Conservation (phyloP, 2,329 filamentous ascomycete genomes). For the Colletotrichum liriopes region DNA sequence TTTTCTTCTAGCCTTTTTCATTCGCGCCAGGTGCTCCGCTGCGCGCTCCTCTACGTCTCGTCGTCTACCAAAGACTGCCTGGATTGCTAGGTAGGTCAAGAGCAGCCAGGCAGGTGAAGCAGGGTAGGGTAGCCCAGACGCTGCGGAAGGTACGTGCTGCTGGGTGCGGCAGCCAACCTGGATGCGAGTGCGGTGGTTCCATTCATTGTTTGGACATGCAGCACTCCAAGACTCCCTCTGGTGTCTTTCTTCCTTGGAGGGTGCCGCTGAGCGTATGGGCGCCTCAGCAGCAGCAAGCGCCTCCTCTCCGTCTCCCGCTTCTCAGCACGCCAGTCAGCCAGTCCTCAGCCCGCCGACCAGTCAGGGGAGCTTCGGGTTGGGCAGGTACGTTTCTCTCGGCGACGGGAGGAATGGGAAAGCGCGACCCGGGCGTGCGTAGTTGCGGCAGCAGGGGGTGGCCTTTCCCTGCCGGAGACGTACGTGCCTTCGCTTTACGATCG, state of each 20-base stretch:
- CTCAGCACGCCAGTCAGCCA: conserved; percentile 16
- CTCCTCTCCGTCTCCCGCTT: conserved; percentile 26
- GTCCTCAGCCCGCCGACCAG: conserved; percentile 7
- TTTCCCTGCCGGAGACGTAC: not conserved
- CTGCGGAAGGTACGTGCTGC: not conserved
- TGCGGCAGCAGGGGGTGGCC: conserved; percentile 18
- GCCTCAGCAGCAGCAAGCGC: conserved; percentile 31
- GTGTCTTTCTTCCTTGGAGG: not conserved
- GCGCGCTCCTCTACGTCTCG: conserved; percentile 4
- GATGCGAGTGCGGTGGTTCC: conserved; percentile 1
- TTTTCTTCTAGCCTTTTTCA: not conserved
- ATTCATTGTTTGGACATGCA: not conserved
- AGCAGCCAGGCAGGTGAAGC: not conserved
- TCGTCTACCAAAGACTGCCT: not conserved
- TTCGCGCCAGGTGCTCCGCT: conserved; percentile 2
- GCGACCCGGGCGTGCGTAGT: conserved; percentile 27
- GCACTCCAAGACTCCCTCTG: not conserved
- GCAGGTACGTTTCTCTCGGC: conserved; percentile 32
- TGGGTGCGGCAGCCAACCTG: not conserved
- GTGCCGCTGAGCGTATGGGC: not conserved
- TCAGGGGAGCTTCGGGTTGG: conserved; percentile 12
- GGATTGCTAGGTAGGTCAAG: not conserved
- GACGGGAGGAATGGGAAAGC: conserved; percentile 36
- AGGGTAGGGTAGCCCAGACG: not conserved
- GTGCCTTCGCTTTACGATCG: conserved; percentile 7